Base-by-base conservation (phyloP, 2,329 filamentous ascomycete species). In the Aspergillus intermedius region DNA sequence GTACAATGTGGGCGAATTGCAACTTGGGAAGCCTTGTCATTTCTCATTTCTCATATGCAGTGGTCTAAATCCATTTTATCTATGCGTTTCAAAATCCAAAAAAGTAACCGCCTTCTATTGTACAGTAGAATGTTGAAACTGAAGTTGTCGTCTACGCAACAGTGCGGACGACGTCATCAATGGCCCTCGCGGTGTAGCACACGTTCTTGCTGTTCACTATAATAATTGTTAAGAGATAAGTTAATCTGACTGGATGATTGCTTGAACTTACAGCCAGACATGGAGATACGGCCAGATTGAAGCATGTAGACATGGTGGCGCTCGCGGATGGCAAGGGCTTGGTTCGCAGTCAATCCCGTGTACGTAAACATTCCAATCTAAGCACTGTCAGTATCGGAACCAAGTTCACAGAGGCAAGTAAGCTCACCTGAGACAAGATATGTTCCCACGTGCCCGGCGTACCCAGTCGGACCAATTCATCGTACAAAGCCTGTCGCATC, bases 301-400 rank as follows among this genome's bases (percentile, higher is more conserved):
- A 59, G 47, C 52, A 57, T 50, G 30, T 59, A 59, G 32, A 59
- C 47, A 37, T 57, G 54, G 45, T 56, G 48, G n/a, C 49, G 42
- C 2, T 49, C 45, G n/a, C 47, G 45, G 13, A 59, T 54, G 5
- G 49, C 48, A 25, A 43, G 23, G 1, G 52, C 54, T 25, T 59
- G 53, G 12, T 15, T 46, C 22, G 49, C 46, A 2, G 46, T 52
- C 21, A 56, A 28, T 6, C 52, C 56, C 9, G 54, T 51, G 17
- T 57, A 59, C 3, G 52, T 54, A 19, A 57, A 59, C 53, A 57
- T 59, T 7, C 56, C 56, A 37, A 56, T 56, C 52, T 59, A 39
- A 22, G 10, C 13, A 21, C 9, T 10, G 17, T 35, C 13, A 44
- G 15, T 22, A 17, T 21, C 32, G 2, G 5, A 3, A 13, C 12